Conservation (phyloP, 139 green algal species). For the Chlorella sp. region DNA sequence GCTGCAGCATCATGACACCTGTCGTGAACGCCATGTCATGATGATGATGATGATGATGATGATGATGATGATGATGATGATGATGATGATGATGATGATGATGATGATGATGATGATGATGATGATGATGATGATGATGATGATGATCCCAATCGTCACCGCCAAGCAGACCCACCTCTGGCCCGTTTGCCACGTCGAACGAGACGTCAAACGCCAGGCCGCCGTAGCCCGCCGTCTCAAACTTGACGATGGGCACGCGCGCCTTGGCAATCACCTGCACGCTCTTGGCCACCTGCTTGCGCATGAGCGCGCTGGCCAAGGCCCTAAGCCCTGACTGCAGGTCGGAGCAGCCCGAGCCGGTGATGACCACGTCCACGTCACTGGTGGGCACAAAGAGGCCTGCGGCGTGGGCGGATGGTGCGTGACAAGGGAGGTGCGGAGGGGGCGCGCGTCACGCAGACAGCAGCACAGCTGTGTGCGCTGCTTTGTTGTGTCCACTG, state of each 20-base stretch:
- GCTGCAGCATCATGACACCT: no score
- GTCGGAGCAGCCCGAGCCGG: slow-evolving; percentile 36
- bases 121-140: no score
- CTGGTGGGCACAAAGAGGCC: slow-evolving; percentile 91
- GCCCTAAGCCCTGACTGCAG: slow-evolving; percentile 57
- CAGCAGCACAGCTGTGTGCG: neutral
- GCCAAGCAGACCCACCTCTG: slow-evolving; percentile 16
- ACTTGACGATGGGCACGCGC: slow-evolving; percentile 95
- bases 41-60: no score
- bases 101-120: no score
- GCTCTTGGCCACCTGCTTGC: slow-evolving; percentile 53
- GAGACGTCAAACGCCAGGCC: slow-evolving; percentile 88
- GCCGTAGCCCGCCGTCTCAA: slow-evolving; percentile 50
- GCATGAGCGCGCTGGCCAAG: slow-evolving; percentile 53
- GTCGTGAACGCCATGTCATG: no score
- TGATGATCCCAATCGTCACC: neutral
- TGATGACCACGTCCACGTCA: slow-evolving; percentile 89
- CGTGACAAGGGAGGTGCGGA: neutral
- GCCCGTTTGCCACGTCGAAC: slow-evolving; percentile 84
- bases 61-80: no score
- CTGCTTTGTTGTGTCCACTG: neutral
- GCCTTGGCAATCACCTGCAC: slow-evolving; percentile 88
- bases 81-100: no score
- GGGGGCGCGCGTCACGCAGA: neutral
- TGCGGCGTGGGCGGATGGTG: no score